Percentiles rank a stretch among this genome's conserved stretches.
Conservation (phyloP, 73 alveolate genomes). For the Tetrahymena borealis region DNA sequence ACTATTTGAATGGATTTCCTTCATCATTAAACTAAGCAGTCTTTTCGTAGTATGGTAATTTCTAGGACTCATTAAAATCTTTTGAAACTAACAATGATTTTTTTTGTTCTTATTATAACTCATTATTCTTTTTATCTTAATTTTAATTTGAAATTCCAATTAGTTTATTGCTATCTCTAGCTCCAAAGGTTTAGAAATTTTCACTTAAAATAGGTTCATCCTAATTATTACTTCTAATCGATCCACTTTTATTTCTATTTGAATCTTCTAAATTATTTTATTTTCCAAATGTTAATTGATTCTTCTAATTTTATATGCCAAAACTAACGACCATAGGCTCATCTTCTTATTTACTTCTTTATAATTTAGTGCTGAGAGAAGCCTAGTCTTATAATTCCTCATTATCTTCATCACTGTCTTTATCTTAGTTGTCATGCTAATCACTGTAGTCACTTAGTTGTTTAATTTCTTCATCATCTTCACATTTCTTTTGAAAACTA, state of each 20-base stretch:
- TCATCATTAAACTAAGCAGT: background rate
- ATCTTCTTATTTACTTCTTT: background rate
- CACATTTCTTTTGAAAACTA: background rate
- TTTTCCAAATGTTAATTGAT: background rate
- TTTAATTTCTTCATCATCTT: background rate
- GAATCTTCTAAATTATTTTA: background rate
- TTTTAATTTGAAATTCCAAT: background rate
- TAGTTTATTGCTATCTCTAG: background rate
- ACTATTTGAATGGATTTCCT: background rate
- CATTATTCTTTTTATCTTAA: background rate
- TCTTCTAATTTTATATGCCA: background rate
- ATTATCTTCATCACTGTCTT: background rate
- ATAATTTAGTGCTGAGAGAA: background rate
- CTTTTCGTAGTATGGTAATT: background rate
- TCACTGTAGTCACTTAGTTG: background rate
- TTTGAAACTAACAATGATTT: background rate
- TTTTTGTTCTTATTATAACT: background rate
- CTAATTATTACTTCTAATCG: background rate
- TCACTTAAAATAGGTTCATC: background rate
- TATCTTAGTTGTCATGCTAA: background rate
- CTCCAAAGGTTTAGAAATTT: background rate
- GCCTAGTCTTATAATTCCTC: background rate
- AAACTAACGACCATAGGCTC: background rate
- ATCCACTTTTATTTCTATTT: background rate
- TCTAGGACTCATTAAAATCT: background rate